These are phyloP conservation scores for Hypoxylon fragiforme DNA, from an alignment of 495 filamentous ascomycete genomes.

Conservation along the genomic window DNA sequence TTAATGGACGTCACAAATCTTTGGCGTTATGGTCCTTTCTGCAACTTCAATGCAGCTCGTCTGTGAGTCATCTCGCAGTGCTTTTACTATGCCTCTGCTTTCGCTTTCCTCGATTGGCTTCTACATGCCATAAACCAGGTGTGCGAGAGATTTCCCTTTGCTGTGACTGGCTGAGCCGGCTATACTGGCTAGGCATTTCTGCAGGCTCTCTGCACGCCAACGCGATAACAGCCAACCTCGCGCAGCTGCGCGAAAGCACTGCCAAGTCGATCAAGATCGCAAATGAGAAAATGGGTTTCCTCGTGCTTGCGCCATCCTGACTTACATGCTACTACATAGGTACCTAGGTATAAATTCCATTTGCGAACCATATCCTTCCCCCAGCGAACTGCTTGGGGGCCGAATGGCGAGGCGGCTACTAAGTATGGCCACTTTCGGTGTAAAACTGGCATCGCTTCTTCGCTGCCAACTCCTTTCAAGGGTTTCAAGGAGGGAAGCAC, in stretches of 20 bases:
- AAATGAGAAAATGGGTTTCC: conserved; percentile 6
- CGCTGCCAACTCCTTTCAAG: too few relatives aligned
- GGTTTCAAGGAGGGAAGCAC: conserved; percentile 40
- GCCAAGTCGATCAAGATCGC: conserved; percentile 32
- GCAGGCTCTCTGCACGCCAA: conserved; percentile 3
- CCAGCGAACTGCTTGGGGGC: conserved; percentile 23
- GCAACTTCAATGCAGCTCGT: conserved; percentile 16
- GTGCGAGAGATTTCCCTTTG: conserved; percentile 13
- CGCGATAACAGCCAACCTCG: neutral
- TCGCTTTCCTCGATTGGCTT: conserved; percentile 12
- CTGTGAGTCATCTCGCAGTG: conserved; percentile 31
- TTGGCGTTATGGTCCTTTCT: too few relatives aligned
- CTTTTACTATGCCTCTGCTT: conserved; percentile 1
- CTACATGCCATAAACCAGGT: conserved; percentile 6
- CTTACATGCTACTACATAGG: neutral
- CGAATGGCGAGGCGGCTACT: conserved; percentile 13
- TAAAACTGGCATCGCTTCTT: conserved; percentile 22
- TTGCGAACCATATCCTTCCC: conserved; percentile 18
- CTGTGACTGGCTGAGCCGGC: conserved; percentile 19
- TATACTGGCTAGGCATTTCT: conserved; percentile 18
- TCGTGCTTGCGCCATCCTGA: conserved; percentile 22
- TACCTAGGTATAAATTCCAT: conserved; percentile 1
- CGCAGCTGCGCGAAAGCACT: conserved; percentile 26
- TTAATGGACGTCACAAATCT: too few relatives aligned
- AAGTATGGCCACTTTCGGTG: conserved; percentile 36